These are phyloP conservation scores for Stephanocyclus meneghinianus DNA, from an alignment of 352 stramenopile genomes.

Conservation along the genomic window DNA sequence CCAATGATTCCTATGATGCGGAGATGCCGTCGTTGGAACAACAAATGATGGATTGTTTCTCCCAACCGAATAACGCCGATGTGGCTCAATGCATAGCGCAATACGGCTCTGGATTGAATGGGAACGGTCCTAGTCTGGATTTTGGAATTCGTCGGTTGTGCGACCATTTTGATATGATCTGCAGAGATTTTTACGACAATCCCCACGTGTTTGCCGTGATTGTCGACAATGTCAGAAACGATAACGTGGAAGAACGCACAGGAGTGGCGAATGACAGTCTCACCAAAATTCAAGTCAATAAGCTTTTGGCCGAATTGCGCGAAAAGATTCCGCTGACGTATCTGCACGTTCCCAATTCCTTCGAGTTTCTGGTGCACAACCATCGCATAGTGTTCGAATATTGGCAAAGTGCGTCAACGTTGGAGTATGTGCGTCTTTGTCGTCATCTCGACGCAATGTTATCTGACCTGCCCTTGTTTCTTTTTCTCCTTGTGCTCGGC, in stretches of 20 bases:
- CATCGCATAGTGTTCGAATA: slow-evolving; percentile 28
- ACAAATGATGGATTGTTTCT: slow-evolving; percentile 38
- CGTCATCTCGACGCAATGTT: background rate
- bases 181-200: slow-evolving; percentile 29
- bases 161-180: slow-evolving; percentile 23
- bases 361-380: slow-evolving; percentile 46
- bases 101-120: slow-evolving; percentile 16
- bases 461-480: background rate
- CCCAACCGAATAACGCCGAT: slow-evolving; percentile 14
- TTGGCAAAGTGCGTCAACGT: slow-evolving; percentile 42
- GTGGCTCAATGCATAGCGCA: slow-evolving; percentile 30
- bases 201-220: slow-evolving; percentile 57
- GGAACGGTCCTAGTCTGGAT: slow-evolving; percentile 5
- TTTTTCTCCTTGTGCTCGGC: slow-evolving; percentile 41
- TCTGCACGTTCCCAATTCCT: slow-evolving; percentile 53
- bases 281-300: background rate
- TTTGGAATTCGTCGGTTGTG: slow-evolving; percentile 29
- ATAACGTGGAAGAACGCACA: slow-evolving; percentile 3
- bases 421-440: slow-evolving; percentile 38
- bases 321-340: slow-evolving; percentile 52
- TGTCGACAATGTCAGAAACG: slow-evolving; percentile 48
- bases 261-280: background rate
- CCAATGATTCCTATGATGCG: background rate
- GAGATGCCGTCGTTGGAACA: slow-evolving; percentile 7
- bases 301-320: slow-evolving; percentile 24